phyloP scores from a whole-genome alignment of 2,329 filamentous ascomycete genomes.

The Phialophora macrospora region DNA sequence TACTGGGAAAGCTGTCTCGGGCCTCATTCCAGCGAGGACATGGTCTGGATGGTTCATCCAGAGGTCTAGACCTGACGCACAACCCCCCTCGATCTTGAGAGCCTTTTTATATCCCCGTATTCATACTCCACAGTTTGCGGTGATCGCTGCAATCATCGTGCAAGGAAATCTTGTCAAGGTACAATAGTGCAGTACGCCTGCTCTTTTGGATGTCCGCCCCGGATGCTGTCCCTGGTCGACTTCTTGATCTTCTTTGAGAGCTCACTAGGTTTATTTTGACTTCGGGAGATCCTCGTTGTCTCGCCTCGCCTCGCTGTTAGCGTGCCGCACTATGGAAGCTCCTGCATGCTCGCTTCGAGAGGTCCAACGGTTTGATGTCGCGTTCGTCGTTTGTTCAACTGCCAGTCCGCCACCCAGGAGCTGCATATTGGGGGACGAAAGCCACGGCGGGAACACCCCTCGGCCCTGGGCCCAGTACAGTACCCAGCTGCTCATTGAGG shows the following conservation, averaged over 20 bases:
- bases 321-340: conserved; percentile 4
- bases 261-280: conserved; percentile 6
- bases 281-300: not conserved
- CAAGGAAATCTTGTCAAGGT: not conserved
- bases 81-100: not conserved
- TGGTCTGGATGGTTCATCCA: not conserved
- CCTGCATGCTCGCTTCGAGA: conserved; percentile 17
- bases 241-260: not conserved
- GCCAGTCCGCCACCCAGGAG: not conserved
- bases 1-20: too few relatives aligned
- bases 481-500: not conserved
- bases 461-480: too few relatives aligned
- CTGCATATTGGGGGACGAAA: not conserved
- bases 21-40: too few relatives aligned
- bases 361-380: not conserved
- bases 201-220: not conserved
- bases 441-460: not conserved
- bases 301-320: conserved; percentile 9
- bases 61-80: not conserved
- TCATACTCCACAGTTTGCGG: not conserved
- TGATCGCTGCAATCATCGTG: conserved; percentile 2
- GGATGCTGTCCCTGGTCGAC: not conserved
- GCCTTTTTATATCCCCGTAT: not conserved
- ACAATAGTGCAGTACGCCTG: not conserved
- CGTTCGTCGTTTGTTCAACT: not conserved